phyloP scores from a whole-genome alignment of 2,329 filamentous ascomycete species.

The Cryphonectria radicalis region DNA sequence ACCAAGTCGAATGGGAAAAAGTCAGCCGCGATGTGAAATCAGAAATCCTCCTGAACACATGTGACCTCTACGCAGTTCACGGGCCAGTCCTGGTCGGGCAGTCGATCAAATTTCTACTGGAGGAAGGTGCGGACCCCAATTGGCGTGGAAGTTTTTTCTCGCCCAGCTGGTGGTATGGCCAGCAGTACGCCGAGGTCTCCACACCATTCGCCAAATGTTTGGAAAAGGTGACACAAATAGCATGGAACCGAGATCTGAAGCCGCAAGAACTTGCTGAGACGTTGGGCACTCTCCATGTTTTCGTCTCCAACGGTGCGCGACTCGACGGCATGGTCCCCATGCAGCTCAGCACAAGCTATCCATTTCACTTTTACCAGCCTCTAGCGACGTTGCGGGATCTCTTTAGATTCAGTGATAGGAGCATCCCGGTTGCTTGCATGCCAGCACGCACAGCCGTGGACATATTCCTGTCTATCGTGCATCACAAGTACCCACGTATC shows the following conservation, averaged over 20 bases:
- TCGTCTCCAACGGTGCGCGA: neutral
- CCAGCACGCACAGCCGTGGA: neutral
- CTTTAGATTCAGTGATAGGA: too few species aligned
- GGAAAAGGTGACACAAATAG: too few species aligned
- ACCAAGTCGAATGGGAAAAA: neutral
- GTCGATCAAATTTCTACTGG: neutral
- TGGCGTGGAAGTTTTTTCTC: neutral
- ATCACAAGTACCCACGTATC: neutral
- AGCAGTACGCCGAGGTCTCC: neutral
- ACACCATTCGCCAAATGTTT: neutral
- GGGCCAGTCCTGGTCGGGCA: neutral
- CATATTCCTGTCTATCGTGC: neutral
- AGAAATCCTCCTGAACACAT: neutral
- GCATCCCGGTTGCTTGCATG: neutral
- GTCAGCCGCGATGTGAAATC: neutral
- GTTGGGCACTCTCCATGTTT: neutral
- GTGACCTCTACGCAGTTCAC: fast-evolving
- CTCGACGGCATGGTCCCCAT: neutral
- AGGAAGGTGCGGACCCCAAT: neutral
- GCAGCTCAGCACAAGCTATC: neutral
- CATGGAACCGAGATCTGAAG: fast-evolving
- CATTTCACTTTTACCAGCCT: too few species aligned
- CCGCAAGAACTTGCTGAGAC: too few species aligned
- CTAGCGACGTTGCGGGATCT: too few species aligned
- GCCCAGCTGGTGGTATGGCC: fast-evolving